Evolutionary conservation across 2,329 filamentous ascomycete species (phyloP).

Genomic region (Ophioceras dolichostomum): DNA sequence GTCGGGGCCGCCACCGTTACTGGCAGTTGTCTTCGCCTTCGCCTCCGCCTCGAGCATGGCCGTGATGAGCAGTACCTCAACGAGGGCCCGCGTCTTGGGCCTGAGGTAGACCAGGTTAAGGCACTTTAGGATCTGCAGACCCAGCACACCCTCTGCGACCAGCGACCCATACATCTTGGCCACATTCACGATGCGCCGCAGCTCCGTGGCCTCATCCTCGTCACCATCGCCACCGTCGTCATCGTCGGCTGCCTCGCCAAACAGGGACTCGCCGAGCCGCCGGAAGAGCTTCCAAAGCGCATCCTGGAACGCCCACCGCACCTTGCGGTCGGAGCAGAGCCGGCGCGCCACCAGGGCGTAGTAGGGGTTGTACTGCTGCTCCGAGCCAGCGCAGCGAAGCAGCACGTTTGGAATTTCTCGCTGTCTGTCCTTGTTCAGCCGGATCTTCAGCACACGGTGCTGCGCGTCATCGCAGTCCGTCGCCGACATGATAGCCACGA

Average conservation of each 20-base stretch:
- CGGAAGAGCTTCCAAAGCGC: slow-evolving; percentile 78
- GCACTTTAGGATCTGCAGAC: slow-evolving; percentile 44
- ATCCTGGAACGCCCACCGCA: slow-evolving; percentile 79
- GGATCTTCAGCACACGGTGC: slow-evolving; percentile 65
- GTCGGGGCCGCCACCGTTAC: slow-evolving; percentile 20
- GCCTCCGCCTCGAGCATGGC: slow-evolving; percentile 52
- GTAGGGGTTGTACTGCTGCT: slow-evolving; percentile 81
- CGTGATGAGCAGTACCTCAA: slow-evolving; percentile 69
- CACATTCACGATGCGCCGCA: slow-evolving; percentile 36
- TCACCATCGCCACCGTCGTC: slow-evolving; percentile 33
- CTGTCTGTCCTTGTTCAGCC: slow-evolving; percentile 75
- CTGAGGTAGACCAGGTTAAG: slow-evolving; percentile 72
- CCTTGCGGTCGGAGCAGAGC: slow-evolving; percentile 61
- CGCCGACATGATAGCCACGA: slow-evolving; percentile 79
- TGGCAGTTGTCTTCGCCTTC: slow-evolving; percentile 28
- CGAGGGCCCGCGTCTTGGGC: slow-evolving; percentile 62
- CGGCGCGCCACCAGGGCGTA: slow-evolving; percentile 76
- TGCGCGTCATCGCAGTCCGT: slow-evolving; percentile 76
- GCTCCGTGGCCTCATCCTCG: slow-evolving; percentile 32
- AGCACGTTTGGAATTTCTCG: slow-evolving; percentile 80
- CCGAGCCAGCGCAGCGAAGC: slow-evolving; percentile 74
- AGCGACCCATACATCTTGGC: slow-evolving; percentile 42
- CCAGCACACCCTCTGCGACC: slow-evolving; percentile 30
- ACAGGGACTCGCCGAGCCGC: slow-evolving; percentile 68
- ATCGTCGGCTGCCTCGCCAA: slow-evolving; percentile 50